These are phyloP conservation scores for Phytophthora cryptogea DNA, from an alignment of 352 stramenopile genomes.

Conservation along the genomic window DNA sequence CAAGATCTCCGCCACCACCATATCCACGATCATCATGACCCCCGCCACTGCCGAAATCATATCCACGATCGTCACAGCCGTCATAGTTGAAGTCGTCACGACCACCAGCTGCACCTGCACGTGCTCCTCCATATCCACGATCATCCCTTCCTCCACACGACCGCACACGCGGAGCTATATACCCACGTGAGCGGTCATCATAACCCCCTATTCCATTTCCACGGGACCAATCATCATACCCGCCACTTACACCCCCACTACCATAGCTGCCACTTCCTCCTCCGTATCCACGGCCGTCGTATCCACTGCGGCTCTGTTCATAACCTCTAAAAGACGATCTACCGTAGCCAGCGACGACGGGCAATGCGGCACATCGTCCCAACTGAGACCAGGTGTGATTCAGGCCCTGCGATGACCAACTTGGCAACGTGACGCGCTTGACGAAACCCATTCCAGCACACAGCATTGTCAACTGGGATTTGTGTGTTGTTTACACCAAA, in stretches of 20 bases:
- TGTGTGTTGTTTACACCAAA: too few relatives aligned
- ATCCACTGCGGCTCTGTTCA: conserved; percentile 30
- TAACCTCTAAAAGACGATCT: conserved; percentile 27
- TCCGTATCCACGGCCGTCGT: conserved; percentile 14
- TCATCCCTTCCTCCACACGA: conserved; percentile 23
- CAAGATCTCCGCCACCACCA: too few relatives aligned
- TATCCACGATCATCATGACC: too few relatives aligned
- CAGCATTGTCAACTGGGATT: too few relatives aligned
- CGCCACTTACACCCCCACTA: background rate
- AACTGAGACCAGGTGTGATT: too few relatives aligned
- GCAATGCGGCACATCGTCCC: too few relatives aligned
- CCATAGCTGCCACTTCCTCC: background rate
- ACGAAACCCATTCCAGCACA: too few relatives aligned
- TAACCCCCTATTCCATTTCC: background rate
- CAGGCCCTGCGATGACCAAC: too few relatives aligned
- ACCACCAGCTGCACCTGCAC: conserved; percentile 10
- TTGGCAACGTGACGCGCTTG: too few relatives aligned
- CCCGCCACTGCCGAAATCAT: conserved; percentile 11
- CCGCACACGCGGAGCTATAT: background rate
- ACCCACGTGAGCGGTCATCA: too few relatives aligned
- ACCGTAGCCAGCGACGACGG: conserved; percentile 23
- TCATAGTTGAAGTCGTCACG: conserved; percentile 8
- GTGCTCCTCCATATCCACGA: conserved; percentile 31
- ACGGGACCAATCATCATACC: background rate
- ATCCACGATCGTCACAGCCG: conserved; percentile 8